Conservation (phyloP, 371 early-diverging fungal species). For the Mortierella sp. region DNA sequence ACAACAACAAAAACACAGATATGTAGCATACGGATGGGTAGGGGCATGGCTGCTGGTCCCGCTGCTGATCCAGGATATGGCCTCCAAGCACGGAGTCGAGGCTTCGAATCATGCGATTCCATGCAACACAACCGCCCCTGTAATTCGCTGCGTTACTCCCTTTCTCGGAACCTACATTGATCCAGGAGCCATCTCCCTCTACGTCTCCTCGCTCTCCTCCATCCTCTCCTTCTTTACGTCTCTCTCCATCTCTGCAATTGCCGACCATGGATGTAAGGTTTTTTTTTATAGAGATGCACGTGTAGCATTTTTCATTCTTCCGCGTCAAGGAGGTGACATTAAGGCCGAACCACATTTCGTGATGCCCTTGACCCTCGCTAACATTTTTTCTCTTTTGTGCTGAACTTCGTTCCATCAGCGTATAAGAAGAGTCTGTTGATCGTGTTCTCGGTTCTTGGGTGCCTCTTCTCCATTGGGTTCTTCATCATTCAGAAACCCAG, state of each 20-base stretch:
- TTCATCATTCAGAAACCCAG: slow-evolving; percentile 28
- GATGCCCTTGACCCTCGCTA: not conserved
- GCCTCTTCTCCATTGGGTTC: slow-evolving; percentile 22
- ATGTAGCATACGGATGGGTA: slow-evolving; percentile 41
- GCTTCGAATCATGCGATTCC: slow-evolving; percentile 34
- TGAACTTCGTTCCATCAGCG: slow-evolving; percentile 5
- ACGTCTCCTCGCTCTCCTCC: slow-evolving; percentile 48
- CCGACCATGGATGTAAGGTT: slow-evolving; percentile 54
- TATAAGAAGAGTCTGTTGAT: slow-evolving; percentile 43
- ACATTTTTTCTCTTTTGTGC: not conserved
- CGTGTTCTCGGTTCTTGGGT: slow-evolving; percentile 33
- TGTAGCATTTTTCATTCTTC: not conserved
- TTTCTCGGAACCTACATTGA: slow-evolving; percentile 45
- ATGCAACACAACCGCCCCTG: slow-evolving; percentile 33
- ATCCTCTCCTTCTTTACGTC: slow-evolving; percentile 39
- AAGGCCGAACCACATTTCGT: not conserved
- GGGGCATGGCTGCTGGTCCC: slow-evolving; percentile 28
- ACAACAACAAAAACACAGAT: slow-evolving; percentile 2
- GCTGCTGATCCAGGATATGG: slow-evolving; percentile 44
- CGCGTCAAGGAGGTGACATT: not conserved
- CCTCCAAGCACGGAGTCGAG: slow-evolving; percentile 36
- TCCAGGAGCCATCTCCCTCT: slow-evolving; percentile 49
- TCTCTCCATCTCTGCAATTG: slow-evolving; percentile 44
- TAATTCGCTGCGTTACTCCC: slow-evolving; percentile 33
- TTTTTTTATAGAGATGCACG: not conserved